phyloP scores from a whole-genome alignment of 2,329 filamentous ascomycete species.

The Trichoderma afroharzianum region DNA sequence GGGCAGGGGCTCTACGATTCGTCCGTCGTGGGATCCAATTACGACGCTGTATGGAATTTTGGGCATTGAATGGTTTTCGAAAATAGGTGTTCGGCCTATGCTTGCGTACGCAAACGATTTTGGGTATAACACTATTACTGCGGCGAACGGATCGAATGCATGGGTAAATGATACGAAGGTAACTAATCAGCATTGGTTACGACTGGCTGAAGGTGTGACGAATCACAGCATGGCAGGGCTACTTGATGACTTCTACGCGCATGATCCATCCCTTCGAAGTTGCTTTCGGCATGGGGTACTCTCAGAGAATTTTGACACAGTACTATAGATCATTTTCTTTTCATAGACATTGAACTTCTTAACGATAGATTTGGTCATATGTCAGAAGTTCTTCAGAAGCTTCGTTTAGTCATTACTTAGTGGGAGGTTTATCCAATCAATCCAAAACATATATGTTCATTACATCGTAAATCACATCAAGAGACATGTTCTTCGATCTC shows the following conservation, averaged over 20 bases:
- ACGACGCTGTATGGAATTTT: neutral
- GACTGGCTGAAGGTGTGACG: neutral
- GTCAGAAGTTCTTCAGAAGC: neutral
- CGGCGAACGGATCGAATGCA: neutral
- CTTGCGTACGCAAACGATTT: neutral
- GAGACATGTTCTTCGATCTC: neutral
- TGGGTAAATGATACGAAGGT: neutral
- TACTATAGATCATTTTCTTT: neutral
- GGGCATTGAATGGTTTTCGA: neutral
- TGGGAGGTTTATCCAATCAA: too few species aligned
- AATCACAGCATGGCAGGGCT: neutral
- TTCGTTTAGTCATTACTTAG: neutral
- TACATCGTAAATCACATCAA: neutral
- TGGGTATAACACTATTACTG: neutral
- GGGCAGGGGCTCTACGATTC: neutral
- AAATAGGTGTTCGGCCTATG: neutral
- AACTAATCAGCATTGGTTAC: conserved; percentile 3
- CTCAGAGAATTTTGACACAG: neutral
- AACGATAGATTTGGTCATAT: neutral
- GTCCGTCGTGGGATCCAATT: neutral
- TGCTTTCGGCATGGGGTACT: neutral
- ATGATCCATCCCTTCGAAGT: neutral
- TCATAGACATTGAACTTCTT: neutral
- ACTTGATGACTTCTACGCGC: neutral
- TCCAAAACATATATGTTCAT: neutral